These are phyloP conservation scores for Scedosporium apiospermum DNA, from an alignment of 2,329 filamentous ascomycete species.

Conservation along the genomic window DNA sequence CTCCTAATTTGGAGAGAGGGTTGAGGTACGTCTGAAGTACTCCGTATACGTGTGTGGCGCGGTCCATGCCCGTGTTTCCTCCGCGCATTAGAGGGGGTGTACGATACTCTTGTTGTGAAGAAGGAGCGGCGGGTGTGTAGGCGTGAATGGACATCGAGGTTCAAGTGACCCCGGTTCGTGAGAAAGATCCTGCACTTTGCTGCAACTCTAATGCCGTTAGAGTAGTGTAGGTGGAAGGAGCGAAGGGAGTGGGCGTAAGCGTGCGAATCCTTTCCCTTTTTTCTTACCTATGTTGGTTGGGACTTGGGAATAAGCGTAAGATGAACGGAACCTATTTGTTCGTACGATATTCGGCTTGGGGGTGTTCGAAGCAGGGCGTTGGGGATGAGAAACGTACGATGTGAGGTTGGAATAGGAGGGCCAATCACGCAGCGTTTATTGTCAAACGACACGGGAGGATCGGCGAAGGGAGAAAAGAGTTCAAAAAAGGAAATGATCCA, in stretches of 20 bases:
- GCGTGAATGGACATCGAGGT: not conserved
- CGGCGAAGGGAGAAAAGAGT: not conserved
- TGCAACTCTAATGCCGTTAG: slow-evolving; percentile 5
- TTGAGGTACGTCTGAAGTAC: not conserved
- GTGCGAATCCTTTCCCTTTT: too few relatives aligned
- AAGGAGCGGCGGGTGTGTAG: not conserved
- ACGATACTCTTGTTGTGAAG: not conserved
- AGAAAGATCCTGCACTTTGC: not conserved
- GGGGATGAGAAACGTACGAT: too few relatives aligned
- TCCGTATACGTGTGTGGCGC: not conserved
- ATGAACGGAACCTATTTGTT: too few relatives aligned
- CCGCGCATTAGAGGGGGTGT: not conserved
- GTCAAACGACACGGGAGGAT: too few relatives aligned
- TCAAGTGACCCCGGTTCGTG: not conserved
- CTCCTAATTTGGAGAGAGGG: not conserved
- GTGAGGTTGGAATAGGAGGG: too few relatives aligned
- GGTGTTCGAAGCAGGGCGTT: too few relatives aligned
- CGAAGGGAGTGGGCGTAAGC: not conserved
- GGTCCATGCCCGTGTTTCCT: not conserved
- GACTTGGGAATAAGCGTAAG: too few relatives aligned
- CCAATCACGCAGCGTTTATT: too few relatives aligned
- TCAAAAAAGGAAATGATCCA: not conserved
- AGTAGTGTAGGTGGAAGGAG: not conserved
- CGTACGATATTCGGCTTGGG: too few relatives aligned
- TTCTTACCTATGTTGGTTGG: too few relatives aligned